Evolutionary conservation across 164 flowering plant species (phyloP), one percentile per base, ranked within the genome.

Genomic region (Umbellularia californica): DNA sequence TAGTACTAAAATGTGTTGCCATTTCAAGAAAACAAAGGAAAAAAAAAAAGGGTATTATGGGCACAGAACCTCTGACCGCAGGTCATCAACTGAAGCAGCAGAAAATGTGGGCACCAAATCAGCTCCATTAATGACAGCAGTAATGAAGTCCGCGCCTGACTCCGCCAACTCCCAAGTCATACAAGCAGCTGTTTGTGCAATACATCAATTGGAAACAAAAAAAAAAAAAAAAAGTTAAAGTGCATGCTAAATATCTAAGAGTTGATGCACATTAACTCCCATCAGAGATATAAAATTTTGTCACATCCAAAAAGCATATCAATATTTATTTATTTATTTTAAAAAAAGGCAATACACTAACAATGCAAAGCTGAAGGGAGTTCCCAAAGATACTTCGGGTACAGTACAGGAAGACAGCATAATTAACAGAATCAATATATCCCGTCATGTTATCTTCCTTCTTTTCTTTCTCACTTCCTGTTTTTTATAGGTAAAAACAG

Each of bases 161-260:
- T 95, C 97, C 23, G 98, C 98, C 85, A 95, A 83, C 70, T 95
- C 98, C 98, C 95, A 92, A 58, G 97, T 91, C 95, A 95, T 95
- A 80, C 97, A 95, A 69, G 98, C 97, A 86, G 92, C 98, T 95
- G 91, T 83, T 86, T 20, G 30, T 28, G 51, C 52, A 15, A 71
- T 30, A 70, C 23, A 47, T 28, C 68, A 68, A 0, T 82, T 74
- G 80, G 76, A 52, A 51, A 35, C 35, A 0, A 28, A 12, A 69
- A 33, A n/a, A 69, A 69, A 41, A 3, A 5, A n/a, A 69, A 69
- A 41, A 3, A 5, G 23, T 23, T n/a, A n/a, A 1, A 41, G 35
- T 69, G 55, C 47, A 65, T 51, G 28, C 28, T 12, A 52, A 28
- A 50, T 2, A 30, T 63, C n/a, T 11, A 64, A 23, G 30, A 79